These are phyloP conservation scores for Naematelia aurantialba DNA, from an alignment of 768 basidiomycete genomes.

Conservation along the genomic window DNA sequence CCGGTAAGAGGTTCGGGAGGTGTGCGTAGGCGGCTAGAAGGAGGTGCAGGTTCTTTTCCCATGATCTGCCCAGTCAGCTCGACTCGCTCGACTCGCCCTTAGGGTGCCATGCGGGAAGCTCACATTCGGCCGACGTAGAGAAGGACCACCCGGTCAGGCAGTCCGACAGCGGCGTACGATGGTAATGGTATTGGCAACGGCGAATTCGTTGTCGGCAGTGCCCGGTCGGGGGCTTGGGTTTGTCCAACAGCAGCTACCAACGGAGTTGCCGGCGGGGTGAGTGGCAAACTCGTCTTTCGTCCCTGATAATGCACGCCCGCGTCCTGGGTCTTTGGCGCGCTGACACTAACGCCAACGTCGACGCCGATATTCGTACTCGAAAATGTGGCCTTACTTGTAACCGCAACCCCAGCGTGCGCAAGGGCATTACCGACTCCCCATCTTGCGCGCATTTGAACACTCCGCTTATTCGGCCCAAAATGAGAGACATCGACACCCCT, in stretches of 20 bases:
- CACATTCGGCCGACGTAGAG: constrained; percentile 52
- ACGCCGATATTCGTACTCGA: too few relatives aligned
- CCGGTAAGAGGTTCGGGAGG: constrained; percentile 34
- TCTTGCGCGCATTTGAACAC: constrained; percentile 30
- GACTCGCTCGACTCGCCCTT: background rate
- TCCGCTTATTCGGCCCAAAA: constrained; percentile 48
- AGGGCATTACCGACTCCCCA: constrained; percentile 49
- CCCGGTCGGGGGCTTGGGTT: too few relatives aligned
- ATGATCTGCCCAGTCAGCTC: constrained; percentile 34
- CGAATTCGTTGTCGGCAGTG: too few relatives aligned
- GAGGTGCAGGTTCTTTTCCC: constrained; percentile 55
- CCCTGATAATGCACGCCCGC: constrained; percentile 18
- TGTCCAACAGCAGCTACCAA: constrained; percentile 16
- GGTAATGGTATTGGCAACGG: background rate
- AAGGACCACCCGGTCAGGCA: constrained; percentile 34
- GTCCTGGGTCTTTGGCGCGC: background rate
- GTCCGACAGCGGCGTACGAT: too few relatives aligned
- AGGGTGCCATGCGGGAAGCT: constrained; percentile 11
- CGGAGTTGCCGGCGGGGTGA: constrained; percentile 29
- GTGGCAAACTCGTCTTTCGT: constrained; percentile 24
- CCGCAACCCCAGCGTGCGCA: background rate
- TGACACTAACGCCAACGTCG: background rate
- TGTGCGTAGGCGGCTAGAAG: constrained; percentile 51
- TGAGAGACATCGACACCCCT: constrained; percentile 52
- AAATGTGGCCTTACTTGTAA: too few relatives aligned